A percentile compares a stretch with the other conserved stretches of the same genome.
These are phyloP conservation scores for Backusella parvicylindrica DNA, from an alignment of 192 early-diverging fungal species.

Conservation along the genomic window DNA sequence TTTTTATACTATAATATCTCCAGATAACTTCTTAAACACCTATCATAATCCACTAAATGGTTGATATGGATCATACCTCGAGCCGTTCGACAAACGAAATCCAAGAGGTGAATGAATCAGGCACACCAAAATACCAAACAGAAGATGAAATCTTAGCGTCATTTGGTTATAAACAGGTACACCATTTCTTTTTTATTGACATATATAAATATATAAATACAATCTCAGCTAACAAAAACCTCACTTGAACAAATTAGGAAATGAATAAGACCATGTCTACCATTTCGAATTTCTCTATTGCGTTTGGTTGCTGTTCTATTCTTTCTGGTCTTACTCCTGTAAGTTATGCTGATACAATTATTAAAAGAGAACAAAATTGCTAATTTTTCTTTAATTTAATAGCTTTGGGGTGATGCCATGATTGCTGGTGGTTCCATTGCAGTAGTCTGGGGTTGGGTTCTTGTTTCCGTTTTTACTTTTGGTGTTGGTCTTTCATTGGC, in stretches of 20 bases:
- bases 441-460: constrained; percentile 45
- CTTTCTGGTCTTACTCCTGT: constrained; percentile 49
- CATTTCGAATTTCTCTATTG: constrained; percentile 44
- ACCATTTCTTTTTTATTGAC: neutral
- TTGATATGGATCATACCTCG: constrained; percentile 4
- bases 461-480: constrained; percentile 43
- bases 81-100: constrained; percentile 1
- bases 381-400: neutral
- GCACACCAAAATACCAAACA: neutral
- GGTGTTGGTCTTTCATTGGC: constrained; percentile 40
- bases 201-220: too few relatives aligned
- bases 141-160: constrained; percentile 17
- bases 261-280: constrained; percentile 41
- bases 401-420: constrained; percentile 45
- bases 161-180: constrained; percentile 34
- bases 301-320: constrained; percentile 46
- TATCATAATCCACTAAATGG: constrained; percentile 6
- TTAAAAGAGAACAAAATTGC: neutral
- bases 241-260: constrained; percentile 26
- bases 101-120: constrained; percentile 10
- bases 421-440: constrained; percentile 45
- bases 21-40: constrained; percentile 13
- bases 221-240: neutral
- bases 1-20: neutral
- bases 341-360: neutral